Evolutionary conservation across 306 rosid genomes (phyloP), one percentile per base, ranked within the genome.

Genomic region (Casuarina cunninghamiana): DNA sequence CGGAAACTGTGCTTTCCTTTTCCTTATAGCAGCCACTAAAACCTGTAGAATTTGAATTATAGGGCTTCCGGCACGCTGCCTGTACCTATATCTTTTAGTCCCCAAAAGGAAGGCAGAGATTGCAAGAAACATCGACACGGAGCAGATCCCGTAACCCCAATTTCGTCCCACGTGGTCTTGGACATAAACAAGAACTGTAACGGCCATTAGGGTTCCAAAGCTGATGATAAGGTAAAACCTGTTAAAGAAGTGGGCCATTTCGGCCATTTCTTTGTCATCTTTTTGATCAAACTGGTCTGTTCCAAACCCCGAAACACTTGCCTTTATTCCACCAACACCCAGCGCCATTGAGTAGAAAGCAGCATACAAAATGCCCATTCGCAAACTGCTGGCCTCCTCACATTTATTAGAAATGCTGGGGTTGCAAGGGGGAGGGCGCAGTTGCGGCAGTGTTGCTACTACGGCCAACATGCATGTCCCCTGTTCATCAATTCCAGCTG

Each of bases 251-350:
- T 41, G 51, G 2, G 48, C 46, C 72, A 68, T 68, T 68, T 68
- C 50, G 5, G 53, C 12, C 72, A 13, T 43, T n/a, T 68, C 72
- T 2, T 68, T 43, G 5, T 68, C 72, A 43, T 68, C 72, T 2
- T 8, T 68, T 43, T 68, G 50, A 68, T 68, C 72, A 68, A 68
- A 68, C 32, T 57, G 63, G 63, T 57, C 63, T 57, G 63, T 57
- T 57, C 63, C 63, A 57, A 57, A 32, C 5, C 63, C 63, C 8
- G 63, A 21, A 57, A 57, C 63, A 8, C 63, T 57, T 19, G 63
- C 19, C 63, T 57, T 57, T 57, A 57, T 57, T 19, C 63, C 63
- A 8, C 63, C 63, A 19, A 57, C 37, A 21, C 63, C 63, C 2
- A 57, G 10, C 3, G 32, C 10, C 26, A 26, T 57, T 21, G 32